A percentile compares a stretch with the other conserved stretches of the same genome.
These are phyloP conservation scores for Gossypioides kirkii DNA, from an alignment of 345 rosid genomes.

Conservation along the genomic window DNA sequence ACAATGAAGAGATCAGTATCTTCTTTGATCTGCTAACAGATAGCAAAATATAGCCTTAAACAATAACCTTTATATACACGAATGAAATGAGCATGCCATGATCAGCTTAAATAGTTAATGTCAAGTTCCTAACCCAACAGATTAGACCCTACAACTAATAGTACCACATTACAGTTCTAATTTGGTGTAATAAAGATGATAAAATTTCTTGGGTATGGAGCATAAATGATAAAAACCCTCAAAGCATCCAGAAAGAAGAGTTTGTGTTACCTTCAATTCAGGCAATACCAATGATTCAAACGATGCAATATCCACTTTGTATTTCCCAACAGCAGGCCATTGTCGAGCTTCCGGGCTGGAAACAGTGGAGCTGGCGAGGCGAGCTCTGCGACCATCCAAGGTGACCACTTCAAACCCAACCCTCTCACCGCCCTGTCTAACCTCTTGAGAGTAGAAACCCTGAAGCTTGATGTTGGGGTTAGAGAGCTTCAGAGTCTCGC, in stretches of 20 bases:
- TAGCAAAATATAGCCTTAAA: not conserved
- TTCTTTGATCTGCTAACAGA: conserved; percentile 41
- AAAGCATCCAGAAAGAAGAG: not conserved
- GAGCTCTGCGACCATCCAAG: conserved; percentile 51
- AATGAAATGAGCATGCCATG: not conserved
- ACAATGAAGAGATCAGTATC: conserved; percentile 56
- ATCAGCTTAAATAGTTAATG: not conserved
- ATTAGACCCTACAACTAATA: not conserved
- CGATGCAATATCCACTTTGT: conserved; percentile 58
- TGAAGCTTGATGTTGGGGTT: conserved; percentile 50
- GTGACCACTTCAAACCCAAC: conserved; percentile 63
- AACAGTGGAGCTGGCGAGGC: conserved; percentile 47
- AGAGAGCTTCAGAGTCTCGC: conserved; percentile 42
- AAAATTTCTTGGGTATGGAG: not conserved
- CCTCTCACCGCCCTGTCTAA: conserved; percentile 50
- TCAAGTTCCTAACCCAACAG: not conserved
- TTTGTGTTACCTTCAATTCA: conserved; percentile 47
- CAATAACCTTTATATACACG: not conserved
- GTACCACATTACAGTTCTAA: not conserved
- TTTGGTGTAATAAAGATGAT: not conserved
- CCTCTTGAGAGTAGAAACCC: conserved; percentile 66
- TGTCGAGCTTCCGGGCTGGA: conserved; percentile 45
- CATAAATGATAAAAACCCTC: not conserved
- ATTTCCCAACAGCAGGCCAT: conserved; percentile 73
- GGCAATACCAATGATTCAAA: conserved; percentile 73